phyloP scores from a whole-genome alignment of 345 rosid genomes.

The Eucalyptus shirleyi region DNA sequence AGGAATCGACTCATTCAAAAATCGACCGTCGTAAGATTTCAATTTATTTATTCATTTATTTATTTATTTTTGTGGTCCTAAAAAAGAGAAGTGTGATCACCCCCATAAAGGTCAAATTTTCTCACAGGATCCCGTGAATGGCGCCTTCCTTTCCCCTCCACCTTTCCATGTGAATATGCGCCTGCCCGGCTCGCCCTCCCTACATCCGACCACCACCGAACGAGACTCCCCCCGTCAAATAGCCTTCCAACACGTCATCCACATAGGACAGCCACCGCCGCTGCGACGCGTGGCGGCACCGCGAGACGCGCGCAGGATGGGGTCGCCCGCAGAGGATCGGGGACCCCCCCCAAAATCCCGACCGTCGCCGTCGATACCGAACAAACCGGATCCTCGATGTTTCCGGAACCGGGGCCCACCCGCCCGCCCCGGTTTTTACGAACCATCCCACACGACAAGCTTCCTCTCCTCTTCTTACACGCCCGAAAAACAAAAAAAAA shows the following conservation, averaged over 20 bases:
- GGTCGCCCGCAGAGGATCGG: neutral
- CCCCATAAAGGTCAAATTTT: neutral
- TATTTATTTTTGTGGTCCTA: neutral
- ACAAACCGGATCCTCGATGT: neutral
- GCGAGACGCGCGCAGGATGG: fast-evolving
- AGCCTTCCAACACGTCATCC: neutral
- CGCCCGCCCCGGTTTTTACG: neutral
- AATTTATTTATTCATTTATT: neutral
- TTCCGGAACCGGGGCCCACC: neutral
- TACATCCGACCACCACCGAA: neutral
- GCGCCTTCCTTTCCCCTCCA: neutral
- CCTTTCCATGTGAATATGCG: neutral
- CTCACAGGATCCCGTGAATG: neutral
- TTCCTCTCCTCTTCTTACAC: neutral
- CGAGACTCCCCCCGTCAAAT: neutral
- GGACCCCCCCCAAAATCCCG: neutral
- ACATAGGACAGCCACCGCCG: fast-evolving
- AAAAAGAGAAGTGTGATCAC: neutral
- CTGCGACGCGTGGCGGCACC: neutral
- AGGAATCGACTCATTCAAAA: too few species aligned
- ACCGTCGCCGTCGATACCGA: neutral
- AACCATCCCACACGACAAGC: neutral
- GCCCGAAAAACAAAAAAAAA: neutral
- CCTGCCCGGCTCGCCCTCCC: neutral
- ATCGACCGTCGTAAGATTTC: neutral